Evolutionary conservation across 108 stramenopile genomes (phyloP).

Genomic region (Skeletonema grethae): DNA sequence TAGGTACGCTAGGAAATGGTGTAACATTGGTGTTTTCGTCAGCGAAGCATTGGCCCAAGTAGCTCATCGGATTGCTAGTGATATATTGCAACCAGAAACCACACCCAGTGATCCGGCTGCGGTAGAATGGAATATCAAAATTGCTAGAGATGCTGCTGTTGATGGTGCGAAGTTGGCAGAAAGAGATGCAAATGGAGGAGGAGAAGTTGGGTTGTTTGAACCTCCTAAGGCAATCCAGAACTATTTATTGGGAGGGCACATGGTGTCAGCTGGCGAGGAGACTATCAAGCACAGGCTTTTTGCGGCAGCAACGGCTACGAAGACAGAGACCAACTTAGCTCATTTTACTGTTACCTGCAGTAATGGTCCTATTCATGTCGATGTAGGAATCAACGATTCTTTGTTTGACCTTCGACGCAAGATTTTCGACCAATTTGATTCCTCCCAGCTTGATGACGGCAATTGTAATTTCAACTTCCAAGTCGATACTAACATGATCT

Average conservation of each 20-base stretch:
- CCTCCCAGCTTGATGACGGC: neutral
- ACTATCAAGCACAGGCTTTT: neutral
- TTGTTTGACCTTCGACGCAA: conserved; percentile 5
- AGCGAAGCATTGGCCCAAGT: neutral
- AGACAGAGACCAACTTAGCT: conserved; percentile 1
- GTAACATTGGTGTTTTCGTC: neutral
- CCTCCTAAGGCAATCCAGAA: neutral
- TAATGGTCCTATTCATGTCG: conserved; percentile 1
- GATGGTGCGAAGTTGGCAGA: conserved; percentile 1
- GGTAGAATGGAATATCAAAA: conserved; percentile 1
- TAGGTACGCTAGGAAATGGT: neutral
- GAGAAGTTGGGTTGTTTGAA: conserved; percentile 1
- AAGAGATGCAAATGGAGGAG: neutral
- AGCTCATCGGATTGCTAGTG: conserved; percentile 1
- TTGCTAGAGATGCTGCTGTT: neutral
- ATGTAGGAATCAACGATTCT: neutral
- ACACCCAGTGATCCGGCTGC: neutral
- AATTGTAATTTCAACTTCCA: conserved; percentile 5
- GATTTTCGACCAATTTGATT: conserved; percentile 1
- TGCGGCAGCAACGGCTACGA: neutral
- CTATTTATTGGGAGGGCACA: conserved; percentile 5
- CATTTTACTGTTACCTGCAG: conserved; percentile 4
- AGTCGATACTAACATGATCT: neutral
- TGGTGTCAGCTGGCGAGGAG: neutral
- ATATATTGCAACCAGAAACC: neutral